phyloP scores from a whole-genome alignment of 1,284 basidiomycete genomes.

The Papiliotrema laurentii region DNA sequence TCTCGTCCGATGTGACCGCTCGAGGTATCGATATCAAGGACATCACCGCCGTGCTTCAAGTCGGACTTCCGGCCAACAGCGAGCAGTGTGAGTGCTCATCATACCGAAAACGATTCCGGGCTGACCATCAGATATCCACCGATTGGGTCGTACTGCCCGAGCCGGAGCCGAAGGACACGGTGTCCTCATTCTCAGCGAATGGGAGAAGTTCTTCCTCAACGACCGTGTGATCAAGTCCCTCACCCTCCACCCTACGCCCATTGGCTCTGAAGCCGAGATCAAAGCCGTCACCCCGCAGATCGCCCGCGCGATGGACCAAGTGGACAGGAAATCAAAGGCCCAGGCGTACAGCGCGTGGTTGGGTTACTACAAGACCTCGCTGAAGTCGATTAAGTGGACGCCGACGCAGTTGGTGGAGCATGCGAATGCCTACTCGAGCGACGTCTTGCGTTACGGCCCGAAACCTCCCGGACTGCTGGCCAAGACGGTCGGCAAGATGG shows the following conservation, averaged over 20 bases:
- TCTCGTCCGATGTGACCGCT: conserved; percentile 54
- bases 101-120: neutral
- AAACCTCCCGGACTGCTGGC: conserved; percentile 51
- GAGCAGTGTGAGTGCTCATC: conserved; percentile 46
- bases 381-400: conserved; percentile 51
- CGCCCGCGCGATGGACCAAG: conserved; percentile 23
- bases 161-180: conserved; percentile 55
- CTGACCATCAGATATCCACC: conserved; percentile 44
- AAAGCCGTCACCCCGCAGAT: conserved; percentile 24
- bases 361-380: conserved; percentile 58
- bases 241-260: conserved; percentile 43
- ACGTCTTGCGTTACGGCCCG: conserved; percentile 51
- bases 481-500: conserved; percentile 61
- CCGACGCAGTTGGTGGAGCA: conserved; percentile 50
- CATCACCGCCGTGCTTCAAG: conserved; percentile 55
- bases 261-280: conserved; percentile 11
- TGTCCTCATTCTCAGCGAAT: conserved; percentile 57
- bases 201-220: conserved; percentile 57
- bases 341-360: conserved; percentile 58
- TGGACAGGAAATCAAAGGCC: conserved; percentile 49
- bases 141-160: conserved; percentile 54
- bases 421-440: conserved; percentile 53
- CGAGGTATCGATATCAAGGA: conserved; percentile 52
- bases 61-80: conserved; percentile 49
- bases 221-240: conserved; percentile 50